Evolutionary conservation across 2,329 filamentous ascomycete genomes (phyloP).

Genomic region (Fulvia fulva): DNA sequence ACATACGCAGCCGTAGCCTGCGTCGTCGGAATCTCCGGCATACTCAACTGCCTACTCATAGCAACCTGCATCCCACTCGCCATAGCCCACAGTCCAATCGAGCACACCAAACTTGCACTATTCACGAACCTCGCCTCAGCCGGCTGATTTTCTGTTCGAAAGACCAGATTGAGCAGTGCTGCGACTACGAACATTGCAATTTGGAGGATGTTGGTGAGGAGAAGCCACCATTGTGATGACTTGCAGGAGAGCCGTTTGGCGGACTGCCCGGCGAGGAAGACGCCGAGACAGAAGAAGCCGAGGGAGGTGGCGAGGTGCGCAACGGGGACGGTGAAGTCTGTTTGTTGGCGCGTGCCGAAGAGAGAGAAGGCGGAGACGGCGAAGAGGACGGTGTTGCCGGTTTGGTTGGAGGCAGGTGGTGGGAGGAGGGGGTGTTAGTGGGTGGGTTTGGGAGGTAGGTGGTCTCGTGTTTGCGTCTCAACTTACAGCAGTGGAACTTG

Average conservation of each 20-base stretch:
- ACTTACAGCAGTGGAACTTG: conserved; percentile 51
- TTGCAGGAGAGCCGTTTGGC: conserved; percentile 50
- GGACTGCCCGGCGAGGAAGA: conserved; percentile 54
- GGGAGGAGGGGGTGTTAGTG: too few species aligned
- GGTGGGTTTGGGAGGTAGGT: not conserved
- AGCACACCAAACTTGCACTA: not conserved
- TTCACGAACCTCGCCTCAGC: not conserved
- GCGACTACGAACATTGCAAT: conserved; percentile 53
- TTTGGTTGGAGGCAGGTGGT: conserved; percentile 62
- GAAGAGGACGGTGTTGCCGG: conserved; percentile 61
- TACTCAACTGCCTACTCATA: conserved; percentile 50
- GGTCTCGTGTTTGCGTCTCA: not conserved
- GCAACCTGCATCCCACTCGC: conserved; percentile 58
- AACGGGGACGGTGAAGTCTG: conserved; percentile 5
- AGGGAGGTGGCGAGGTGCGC: conserved; percentile 55
- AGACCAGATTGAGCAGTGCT: conserved; percentile 45
- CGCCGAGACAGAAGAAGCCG: conserved; percentile 54
- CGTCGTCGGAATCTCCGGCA: conserved; percentile 61
- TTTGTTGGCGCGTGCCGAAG: conserved; percentile 8
- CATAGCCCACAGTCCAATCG: conserved; percentile 52
- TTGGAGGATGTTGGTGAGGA: conserved; percentile 54
- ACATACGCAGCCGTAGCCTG: conserved; percentile 64
- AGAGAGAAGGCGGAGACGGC: conserved; percentile 45
- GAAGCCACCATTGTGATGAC: conserved; percentile 51
- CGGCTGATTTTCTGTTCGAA: not conserved